A percentile compares a stretch with the other conserved stretches of the same genome.
Conservation (phyloP, 2,329 filamentous ascomycete genomes). For the Colletotrichum caudatum region DNA sequence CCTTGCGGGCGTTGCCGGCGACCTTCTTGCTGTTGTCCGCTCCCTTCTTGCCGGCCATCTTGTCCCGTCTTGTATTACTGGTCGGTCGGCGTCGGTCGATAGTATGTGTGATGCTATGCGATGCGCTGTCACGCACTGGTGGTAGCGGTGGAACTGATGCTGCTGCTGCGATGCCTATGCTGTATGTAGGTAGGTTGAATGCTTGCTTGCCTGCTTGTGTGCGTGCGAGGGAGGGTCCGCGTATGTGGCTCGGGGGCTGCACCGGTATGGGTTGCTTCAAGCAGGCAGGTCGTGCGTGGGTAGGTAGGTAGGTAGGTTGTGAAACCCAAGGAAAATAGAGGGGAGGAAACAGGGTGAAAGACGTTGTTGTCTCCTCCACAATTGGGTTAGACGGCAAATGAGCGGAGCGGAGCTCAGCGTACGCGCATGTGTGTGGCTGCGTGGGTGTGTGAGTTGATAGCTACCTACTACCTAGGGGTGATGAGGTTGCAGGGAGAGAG, state of each 20-base stretch:
- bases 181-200: constrained; percentile 1
- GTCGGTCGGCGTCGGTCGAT: constrained; percentile 6
- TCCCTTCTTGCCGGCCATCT: constrained; percentile 78
- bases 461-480: neutral
- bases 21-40: constrained; percentile 90
- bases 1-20: constrained; percentile 91
- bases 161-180: constrained; percentile 18
- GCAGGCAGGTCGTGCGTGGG: constrained; percentile 18
- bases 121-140: constrained; percentile 34
- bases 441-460: neutral
- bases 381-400: constrained; percentile 22
- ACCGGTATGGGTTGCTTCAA: constrained; percentile 30
- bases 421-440: neutral
- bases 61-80: constrained; percentile 6
- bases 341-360: constrained; percentile 31
- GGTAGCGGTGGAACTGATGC: constrained; percentile 8
- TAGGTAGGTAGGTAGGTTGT: constrained; percentile 14
- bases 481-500: constrained; percentile 9
- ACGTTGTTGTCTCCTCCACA: constrained; percentile 38
- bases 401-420: constrained; percentile 26
- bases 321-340: constrained; percentile 23
- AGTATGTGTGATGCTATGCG: constrained; percentile 21
- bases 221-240: constrained; percentile 8
- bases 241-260: constrained; percentile 33
- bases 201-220: neutral